Evolutionary conservation across 2,329 filamentous ascomycete genomes (phyloP).

Genomic region (Aspergillus alliaceus): DNA sequence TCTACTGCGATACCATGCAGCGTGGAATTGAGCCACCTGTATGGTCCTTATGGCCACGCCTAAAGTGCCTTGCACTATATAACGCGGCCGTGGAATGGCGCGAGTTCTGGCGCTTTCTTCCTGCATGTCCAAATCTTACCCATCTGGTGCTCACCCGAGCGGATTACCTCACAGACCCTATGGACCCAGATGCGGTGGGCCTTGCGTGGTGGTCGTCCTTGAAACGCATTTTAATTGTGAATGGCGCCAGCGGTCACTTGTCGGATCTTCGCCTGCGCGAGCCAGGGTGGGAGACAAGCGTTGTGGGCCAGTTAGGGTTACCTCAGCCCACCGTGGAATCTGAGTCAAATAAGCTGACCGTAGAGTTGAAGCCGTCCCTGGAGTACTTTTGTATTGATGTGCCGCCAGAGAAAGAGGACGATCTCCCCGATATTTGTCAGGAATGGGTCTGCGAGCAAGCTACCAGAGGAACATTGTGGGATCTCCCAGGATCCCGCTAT

Average conservation of each 20-base stretch:
- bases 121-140: conserved; percentile 9
- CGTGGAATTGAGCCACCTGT: conserved; percentile 6
- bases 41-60: conserved; percentile 14
- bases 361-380: background rate
- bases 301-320: background rate
- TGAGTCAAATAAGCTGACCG: background rate
- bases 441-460: background rate
- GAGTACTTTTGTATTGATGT: background rate
- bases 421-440: background rate
- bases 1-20: conserved; percentile 6
- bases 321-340: background rate
- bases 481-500: background rate
- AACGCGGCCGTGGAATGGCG: conserved; percentile 8
- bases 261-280: background rate
- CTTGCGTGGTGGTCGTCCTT: background rate
- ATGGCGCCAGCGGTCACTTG: background rate
- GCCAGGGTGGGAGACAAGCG: background rate
- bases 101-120: conserved; percentile 8
- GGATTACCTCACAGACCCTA: conserved; percentile 1
- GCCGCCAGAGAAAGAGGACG: background rate
- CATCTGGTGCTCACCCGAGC: conserved; percentile 14
- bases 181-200: background rate
- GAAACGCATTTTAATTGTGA: background rate
- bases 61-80: conserved; percentile 13
- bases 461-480: background rate